Conservation (phyloP, 257 asterid species). For the Capsicum chinense region DNA sequence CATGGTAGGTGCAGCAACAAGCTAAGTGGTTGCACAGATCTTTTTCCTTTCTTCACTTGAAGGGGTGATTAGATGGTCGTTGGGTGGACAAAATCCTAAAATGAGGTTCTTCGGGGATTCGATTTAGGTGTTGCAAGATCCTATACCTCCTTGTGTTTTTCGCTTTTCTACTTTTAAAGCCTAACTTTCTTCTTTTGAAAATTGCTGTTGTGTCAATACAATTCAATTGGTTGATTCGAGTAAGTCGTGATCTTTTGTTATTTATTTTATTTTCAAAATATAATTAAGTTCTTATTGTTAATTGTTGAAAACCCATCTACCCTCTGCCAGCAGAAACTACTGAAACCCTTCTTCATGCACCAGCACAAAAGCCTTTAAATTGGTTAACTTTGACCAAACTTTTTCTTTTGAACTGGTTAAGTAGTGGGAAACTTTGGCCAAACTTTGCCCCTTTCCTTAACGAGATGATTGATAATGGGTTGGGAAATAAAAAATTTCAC, state of each 20-base stretch:
- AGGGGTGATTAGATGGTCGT: background rate
- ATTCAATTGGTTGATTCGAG: conserved; percentile 18
- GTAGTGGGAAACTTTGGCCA: background rate
- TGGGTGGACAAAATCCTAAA: conserved; percentile 19
- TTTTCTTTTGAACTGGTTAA: background rate
- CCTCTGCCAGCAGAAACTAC: background rate
- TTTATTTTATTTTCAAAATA: conserved; percentile 9
- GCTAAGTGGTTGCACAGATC: conserved; percentile 3
- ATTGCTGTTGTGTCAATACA: background rate
- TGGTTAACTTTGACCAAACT: background rate
- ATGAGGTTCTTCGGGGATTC: conserved; percentile 1
- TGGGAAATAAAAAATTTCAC: background rate
- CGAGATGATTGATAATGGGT: background rate
- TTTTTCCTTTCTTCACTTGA: conserved; percentile 11
- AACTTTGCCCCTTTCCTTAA: background rate
- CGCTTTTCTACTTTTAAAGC: conserved; percentile 16
- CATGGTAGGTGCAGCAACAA: conserved; percentile 7
- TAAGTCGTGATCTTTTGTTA: conserved; percentile 9
- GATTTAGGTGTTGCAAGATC: background rate
- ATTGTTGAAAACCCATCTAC: background rate
- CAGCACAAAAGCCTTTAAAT: background rate
- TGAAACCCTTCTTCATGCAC: background rate
- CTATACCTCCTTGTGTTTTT: conserved; percentile 1
- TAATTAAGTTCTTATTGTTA: background rate
- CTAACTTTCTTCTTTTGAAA: background rate